Evolutionary conservation across 2,329 filamentous ascomycete species (phyloP).

Genomic region (Dactylellina haptotyla): DNA sequence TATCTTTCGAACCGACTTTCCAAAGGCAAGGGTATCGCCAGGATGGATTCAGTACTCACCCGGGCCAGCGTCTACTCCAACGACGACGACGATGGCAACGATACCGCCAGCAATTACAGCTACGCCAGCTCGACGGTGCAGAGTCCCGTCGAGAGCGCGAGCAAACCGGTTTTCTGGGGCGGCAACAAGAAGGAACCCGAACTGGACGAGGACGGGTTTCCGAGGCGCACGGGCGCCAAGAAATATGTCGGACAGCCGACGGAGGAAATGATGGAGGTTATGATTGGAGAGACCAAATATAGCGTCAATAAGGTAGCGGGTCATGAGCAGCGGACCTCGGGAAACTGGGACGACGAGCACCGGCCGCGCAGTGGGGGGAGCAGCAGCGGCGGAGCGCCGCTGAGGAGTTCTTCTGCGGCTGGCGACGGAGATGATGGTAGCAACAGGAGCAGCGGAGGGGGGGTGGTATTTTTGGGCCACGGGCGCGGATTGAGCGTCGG

Average conservation of each 20-base stretch:
- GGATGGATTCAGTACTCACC: conserved; percentile 15
- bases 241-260: conserved; percentile 52
- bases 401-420: not conserved
- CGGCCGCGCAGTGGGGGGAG: not conserved
- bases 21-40: not conserved
- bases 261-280: conserved; percentile 48
- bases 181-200: not conserved
- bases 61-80: conserved; percentile 16
- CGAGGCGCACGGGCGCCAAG: conserved; percentile 34
- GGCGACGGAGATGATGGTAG: not conserved
- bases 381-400: not conserved
- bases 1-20: not conserved
- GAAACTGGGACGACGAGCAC: not conserved
- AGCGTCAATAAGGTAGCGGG: conserved; percentile 22
- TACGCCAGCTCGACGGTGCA: too few species aligned
- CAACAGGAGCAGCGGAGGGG: conserved; percentile 2
- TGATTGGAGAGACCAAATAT: conserved; percentile 44
- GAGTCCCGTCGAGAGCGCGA: conserved; percentile 7
- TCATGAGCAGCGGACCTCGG: not conserved
- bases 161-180: not conserved
- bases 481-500: conserved; percentile 19
- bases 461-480: conserved; percentile 7
- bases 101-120: conserved; percentile 31
- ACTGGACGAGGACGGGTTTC: conserved; percentile 10
- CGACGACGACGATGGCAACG: conserved; percentile 8